Conservation (phyloP, 306 rosid species). For the Psophocarpus tetragonolobus region DNA sequence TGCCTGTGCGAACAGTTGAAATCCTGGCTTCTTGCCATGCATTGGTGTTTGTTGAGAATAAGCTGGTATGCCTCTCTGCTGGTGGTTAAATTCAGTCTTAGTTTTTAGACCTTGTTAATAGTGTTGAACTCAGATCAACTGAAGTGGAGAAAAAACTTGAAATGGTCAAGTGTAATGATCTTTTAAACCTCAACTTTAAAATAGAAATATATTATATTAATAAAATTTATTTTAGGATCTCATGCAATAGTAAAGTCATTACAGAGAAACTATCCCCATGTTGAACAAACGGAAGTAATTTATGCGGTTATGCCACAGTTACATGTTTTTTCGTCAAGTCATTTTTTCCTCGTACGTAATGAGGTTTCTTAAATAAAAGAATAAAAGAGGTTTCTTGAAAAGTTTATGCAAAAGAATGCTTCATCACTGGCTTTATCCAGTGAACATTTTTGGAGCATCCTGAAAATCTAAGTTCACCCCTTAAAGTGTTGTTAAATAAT, state of each 20-base stretch:
- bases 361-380: too few relatives aligned
- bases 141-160: background rate
- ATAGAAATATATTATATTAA: background rate
- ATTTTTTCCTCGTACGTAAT: background rate
- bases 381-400: background rate
- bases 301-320: background rate
- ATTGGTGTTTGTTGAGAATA: conserved; percentile 94
- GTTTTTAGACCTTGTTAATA: background rate
- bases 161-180: background rate
- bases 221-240: background rate
- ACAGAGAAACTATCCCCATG: background rate
- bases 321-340: conserved; percentile 5
- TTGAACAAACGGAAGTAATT: background rate
- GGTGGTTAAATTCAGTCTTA: conserved; percentile 14
- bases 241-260: background rate
- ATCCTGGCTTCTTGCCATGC: conserved; percentile 99
- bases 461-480: background rate
- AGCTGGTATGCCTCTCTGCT: conserved; percentile 63
- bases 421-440: background rate
- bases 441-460: conserved; percentile 7
- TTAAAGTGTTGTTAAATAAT: too few relatives aligned
- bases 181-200: background rate
- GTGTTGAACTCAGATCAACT: background rate
- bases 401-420: background rate
- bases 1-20: conserved; percentile 75